phyloP scores from a whole-genome alignment of 83 land plant species.

The Picea abies region DNA sequence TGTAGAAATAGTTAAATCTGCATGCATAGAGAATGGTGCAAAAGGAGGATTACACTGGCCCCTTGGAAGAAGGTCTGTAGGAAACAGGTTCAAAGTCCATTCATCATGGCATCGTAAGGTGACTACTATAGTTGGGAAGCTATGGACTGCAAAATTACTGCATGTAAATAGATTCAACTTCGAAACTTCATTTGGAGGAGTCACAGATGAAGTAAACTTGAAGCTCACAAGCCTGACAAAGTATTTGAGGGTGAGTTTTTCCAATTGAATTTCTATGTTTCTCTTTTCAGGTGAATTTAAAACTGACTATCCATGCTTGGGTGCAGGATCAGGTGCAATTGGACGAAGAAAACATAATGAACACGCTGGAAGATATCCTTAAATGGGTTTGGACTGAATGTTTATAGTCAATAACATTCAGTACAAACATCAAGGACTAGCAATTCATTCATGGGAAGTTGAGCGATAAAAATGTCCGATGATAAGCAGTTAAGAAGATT shows the following conservation, averaged over 20 bases:
- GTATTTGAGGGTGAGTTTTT: conserved; percentile 25
- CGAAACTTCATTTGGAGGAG: conserved; percentile 29
- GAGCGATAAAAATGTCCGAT: no score
- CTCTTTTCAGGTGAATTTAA: not conserved
- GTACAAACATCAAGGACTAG: no score
- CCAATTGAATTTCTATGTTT: not conserved
- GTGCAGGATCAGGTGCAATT: conserved; percentile 4
- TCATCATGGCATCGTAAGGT: conserved; percentile 22
- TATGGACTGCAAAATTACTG: conserved; percentile 29
- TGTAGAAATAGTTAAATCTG: conserved; percentile 31
- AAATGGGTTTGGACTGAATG: conserved; percentile 2
- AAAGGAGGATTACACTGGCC: conserved; percentile 64
- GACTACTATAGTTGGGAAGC: conserved; percentile 14
- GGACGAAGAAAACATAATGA: conserved; percentile 9
- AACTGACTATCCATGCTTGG: not conserved
- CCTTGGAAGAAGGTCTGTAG: conserved; percentile 25
- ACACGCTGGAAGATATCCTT: not conserved
- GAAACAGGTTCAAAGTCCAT: conserved; percentile 24
- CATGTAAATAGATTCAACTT: conserved; percentile 44
- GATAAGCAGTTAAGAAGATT: no score
- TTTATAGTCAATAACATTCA: not conserved
- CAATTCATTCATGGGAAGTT: no score
- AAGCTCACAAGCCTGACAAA: conserved; percentile 22
- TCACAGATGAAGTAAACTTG: conserved; percentile 28
- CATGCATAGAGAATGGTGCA: conserved; percentile 32